Conservation (phyloP, 345 rosid species). For the Lepidium aucheri region DNA sequence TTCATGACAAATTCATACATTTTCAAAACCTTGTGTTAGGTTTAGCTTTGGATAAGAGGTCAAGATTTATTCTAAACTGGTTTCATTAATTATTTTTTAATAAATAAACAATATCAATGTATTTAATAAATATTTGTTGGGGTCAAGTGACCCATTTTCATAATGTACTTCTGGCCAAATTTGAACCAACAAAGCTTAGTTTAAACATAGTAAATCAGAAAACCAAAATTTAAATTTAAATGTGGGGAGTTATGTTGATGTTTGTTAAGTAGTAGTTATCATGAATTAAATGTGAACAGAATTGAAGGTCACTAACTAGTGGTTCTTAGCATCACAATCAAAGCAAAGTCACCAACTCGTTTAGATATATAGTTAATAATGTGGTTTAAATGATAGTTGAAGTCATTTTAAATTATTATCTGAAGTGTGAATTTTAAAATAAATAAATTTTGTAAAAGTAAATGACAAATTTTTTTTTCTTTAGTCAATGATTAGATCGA, state of each 20-base stretch:
- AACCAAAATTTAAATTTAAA: neutral
- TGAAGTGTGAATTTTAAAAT: no score
- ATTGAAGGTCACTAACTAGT: conserved; percentile 8
- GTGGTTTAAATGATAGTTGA: neutral
- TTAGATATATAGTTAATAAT: neutral
- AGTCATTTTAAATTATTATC: neutral
- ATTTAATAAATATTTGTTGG: neutral
- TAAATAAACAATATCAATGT: neutral
- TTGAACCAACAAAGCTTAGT: neutral
- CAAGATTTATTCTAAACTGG: neutral
- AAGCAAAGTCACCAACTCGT: conserved; percentile 3
- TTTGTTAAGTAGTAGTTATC: conserved; percentile 23
- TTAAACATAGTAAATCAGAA: neutral
- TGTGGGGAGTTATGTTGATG: conserved; percentile 11
- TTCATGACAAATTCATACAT: no score
- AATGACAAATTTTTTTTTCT: no score
- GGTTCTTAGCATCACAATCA: conserved; percentile 14
- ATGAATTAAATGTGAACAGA: conserved; percentile 17
- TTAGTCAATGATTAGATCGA: no score
- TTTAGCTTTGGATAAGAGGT: neutral
- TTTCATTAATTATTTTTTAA: neutral
- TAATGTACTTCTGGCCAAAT: neutral
- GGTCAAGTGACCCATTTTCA: neutral
- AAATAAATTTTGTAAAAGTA: no score
- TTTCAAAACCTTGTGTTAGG: no score